A percentile compares a stretch with the other conserved stretches of the same genome.
Evolutionary conservation across 306 rosid genomes (phyloP).

Genomic region (Cucumis sativus): Cucumber_9930_V3 NC_026660.2:4318001-4318500

Average conservation of each 20-base stretch:
- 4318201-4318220: background rate
- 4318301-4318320: background rate
- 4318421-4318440: background rate
- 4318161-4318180: background rate
- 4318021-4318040: too few species aligned
- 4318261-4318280: background rate
- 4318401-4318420: background rate
- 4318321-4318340: conserved; percentile 2
- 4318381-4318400: conserved; percentile 9
- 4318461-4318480: background rate
- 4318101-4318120: background rate
- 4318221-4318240: background rate
- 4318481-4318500: too few species aligned
- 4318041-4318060: background rate
- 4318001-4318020: background rate
- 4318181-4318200: too few species aligned
- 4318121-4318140: background rate
- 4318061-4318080: background rate
- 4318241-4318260: too few species aligned
- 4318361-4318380: conserved; percentile 7
- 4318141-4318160: background rate
- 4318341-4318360: background rate
- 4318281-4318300: background rate
- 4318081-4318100: background rate
- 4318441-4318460: background rate